phyloP scores from a whole-genome alignment of 148 eudicot species.

The Arbutus unedo region DNA sequence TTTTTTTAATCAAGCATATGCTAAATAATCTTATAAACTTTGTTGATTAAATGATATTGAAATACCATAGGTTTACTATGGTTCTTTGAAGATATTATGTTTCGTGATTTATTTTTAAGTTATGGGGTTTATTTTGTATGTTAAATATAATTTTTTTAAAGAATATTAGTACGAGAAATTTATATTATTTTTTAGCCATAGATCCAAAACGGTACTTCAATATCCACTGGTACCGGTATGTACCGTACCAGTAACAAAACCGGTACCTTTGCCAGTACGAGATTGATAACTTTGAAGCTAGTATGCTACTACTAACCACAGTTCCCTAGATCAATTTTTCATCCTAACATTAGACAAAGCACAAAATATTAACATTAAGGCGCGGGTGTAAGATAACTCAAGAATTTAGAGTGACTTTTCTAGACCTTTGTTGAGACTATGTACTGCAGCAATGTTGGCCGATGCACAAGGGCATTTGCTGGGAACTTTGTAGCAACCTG shows the following conservation, averaged over 20 bases:
- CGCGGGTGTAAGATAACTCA: neutral
- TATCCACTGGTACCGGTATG: neutral
- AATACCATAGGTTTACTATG: too few species aligned
- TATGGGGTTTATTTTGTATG: too few species aligned
- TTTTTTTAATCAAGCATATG: too few species aligned
- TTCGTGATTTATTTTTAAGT: too few species aligned
- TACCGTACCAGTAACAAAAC: neutral
- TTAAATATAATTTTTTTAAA: too few species aligned
- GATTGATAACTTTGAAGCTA: neutral
- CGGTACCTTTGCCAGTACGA: neutral
- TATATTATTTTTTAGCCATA: too few species aligned
- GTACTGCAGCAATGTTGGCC: constrained; percentile 55
- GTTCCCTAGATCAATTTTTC: neutral
- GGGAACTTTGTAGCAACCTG: constrained; percentile 95
- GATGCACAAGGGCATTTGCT: constrained; percentile 78
- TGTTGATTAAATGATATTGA: too few species aligned
- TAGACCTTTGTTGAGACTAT: constrained; percentile 69
- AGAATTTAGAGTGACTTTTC: constrained; percentile 5
- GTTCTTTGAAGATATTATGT: too few species aligned
- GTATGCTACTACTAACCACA: neutral
- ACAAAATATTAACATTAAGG: neutral
- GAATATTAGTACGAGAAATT: too few species aligned
- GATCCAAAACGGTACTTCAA: constrained; percentile 22
- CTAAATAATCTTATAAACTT: too few species aligned
- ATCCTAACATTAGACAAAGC: neutral